Percentiles rank a stretch among this genome's conserved stretches.
These are phyloP conservation scores for Tilletia walkeri DNA, from an alignment of 1,284 basidiomycete genomes.

Conservation along the genomic window DNA sequence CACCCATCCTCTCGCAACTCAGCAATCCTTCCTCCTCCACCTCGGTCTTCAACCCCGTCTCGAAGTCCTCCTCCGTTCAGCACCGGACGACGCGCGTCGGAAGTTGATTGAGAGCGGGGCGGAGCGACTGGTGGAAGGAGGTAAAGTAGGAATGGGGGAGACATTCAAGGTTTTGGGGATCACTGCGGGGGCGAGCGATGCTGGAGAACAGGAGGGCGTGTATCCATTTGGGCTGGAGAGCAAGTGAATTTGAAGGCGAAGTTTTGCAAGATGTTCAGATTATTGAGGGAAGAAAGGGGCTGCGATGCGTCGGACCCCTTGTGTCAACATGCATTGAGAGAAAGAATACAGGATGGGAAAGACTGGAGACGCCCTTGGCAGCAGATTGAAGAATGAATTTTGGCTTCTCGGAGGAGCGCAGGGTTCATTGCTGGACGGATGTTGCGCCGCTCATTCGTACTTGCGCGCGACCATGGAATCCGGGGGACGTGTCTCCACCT, in stretches of 20 bases:
- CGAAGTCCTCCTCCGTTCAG: slow-evolving; percentile 60
- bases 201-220: slow-evolving; percentile 22
- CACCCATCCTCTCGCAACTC: slow-evolving; percentile 45
- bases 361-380: too few relatives aligned
- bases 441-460: slow-evolving; percentile 19
- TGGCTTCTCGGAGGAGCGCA: not conserved
- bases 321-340: not conserved
- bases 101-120: slow-evolving; percentile 59
- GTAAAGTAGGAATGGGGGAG: slow-evolving; percentile 60
- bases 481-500: slow-evolving; percentile 36
- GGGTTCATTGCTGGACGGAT: not conserved
- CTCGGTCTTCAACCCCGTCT: slow-evolving; percentile 67
- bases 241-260: too few relatives aligned
- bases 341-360: too few relatives aligned
- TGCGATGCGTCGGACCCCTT: not conserved
- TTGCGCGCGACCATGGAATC: slow-evolving; percentile 49
- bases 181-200: not conserved
- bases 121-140: slow-evolving; percentile 60
- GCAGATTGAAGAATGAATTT: too few relatives aligned
- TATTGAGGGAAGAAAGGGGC: too few relatives aligned
- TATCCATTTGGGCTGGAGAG: slow-evolving; percentile 55
- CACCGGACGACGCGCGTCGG: slow-evolving; percentile 60
- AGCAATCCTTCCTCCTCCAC: slow-evolving; percentile 66
- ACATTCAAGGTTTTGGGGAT: slow-evolving; percentile 64
- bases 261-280: too few relatives aligned